Conservation (phyloP, 2,329 filamentous ascomycete species). For the Xenosphaeropsis pyriputrescens region DNA sequence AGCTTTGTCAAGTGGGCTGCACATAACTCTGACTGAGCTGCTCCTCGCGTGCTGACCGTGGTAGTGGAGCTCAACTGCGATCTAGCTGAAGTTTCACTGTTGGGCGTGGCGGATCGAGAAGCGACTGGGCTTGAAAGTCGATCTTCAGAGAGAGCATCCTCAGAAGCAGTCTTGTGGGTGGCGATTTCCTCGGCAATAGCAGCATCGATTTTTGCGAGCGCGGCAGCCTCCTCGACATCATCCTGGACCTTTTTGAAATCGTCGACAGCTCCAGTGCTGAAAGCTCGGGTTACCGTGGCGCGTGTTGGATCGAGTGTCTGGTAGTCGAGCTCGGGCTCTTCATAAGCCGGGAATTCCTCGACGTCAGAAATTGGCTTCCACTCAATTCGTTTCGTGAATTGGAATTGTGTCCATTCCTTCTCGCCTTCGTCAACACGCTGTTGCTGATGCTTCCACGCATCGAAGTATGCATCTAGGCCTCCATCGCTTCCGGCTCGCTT, state of each 20-base stretch:
- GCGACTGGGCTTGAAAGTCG: constrained; percentile 4
- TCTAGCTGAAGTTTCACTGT: constrained; percentile 5
- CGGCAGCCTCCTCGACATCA: constrained; percentile 34
- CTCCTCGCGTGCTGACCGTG: constrained; percentile 22
- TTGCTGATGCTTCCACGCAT: constrained; percentile 73
- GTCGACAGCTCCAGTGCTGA: constrained; percentile 14
- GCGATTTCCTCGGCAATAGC: constrained; percentile 65
- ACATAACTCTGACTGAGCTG: constrained; percentile 51
- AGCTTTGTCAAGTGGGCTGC: constrained; percentile 69
- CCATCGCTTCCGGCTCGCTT: constrained; percentile 33
- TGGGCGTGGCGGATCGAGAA: constrained; percentile 14
- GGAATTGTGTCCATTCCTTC: constrained; percentile 82
- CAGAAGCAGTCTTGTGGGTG: constrained; percentile 15
- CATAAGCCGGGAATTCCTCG: constrained; percentile 5
- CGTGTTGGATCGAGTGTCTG: constrained; percentile 3
- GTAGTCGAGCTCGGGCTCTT: constrained; percentile 5
- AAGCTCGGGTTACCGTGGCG: constrained; percentile 8
- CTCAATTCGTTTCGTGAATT: constrained; percentile 77
- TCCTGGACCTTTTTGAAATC: constrained; percentile 16
- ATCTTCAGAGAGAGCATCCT: background rate
- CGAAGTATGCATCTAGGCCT: constrained; percentile 80
- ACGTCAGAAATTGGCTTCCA: constrained; percentile 49
- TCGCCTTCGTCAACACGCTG: constrained; percentile 52
- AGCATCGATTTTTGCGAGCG: constrained; percentile 71
- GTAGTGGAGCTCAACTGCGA: constrained; percentile 13